Conservation (phyloP, 1,284 basidiomycete species). For the Ustilago tritici region DNA sequence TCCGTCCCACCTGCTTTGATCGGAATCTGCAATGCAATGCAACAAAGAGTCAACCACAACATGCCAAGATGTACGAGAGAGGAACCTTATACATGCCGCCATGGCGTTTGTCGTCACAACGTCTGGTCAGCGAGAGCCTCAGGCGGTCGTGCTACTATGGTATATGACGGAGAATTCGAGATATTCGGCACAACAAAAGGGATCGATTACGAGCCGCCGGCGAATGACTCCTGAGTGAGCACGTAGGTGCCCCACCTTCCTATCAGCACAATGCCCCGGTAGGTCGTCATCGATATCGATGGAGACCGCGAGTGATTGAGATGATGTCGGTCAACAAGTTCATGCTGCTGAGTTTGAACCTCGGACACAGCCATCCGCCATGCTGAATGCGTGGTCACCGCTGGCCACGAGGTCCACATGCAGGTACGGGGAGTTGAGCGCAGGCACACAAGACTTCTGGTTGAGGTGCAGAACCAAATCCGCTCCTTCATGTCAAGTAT, state of each 20-base stretch:
- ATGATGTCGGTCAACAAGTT: not conserved
- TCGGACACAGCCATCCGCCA: not conserved
- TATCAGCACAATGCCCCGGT: not conserved
- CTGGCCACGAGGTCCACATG: not conserved
- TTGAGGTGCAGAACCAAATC: no score
- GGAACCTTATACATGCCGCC: no score
- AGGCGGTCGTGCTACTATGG: not conserved
- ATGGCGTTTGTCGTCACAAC: not conserved
- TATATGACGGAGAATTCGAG: not conserved
- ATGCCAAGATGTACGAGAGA: not conserved
- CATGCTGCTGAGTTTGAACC: not conserved
- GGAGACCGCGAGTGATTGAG: not conserved
- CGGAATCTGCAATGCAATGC: no score
- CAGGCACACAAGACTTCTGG: not conserved
- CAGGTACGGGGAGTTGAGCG: constrained; percentile 1
- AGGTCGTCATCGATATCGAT: not conserved
- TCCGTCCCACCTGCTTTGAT: no score
- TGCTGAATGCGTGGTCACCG: not conserved
- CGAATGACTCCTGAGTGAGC: not conserved
- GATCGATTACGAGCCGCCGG: not conserved
- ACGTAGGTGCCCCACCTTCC: not conserved
- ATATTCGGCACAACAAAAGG: not conserved
- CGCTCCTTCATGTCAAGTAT: not conserved
- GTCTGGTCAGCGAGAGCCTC: not conserved
- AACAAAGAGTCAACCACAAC: not conserved